These are phyloP conservation scores for Cladosporium sp. DNA, from an alignment of 2,329 filamentous ascomycete genomes.

Conservation along the genomic window DNA sequence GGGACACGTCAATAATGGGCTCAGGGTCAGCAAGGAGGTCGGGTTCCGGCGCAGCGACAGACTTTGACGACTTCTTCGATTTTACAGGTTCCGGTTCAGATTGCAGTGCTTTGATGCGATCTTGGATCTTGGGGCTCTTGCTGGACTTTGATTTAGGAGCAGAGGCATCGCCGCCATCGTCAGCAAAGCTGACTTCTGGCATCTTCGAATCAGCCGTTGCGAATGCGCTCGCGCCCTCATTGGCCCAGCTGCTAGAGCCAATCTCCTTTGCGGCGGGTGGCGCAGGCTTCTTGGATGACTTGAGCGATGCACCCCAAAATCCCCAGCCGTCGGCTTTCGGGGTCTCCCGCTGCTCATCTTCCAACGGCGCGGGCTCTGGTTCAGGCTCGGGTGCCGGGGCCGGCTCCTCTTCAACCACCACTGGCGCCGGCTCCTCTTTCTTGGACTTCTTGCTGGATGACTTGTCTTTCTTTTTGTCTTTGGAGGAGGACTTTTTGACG, in stretches of 20 bases:
- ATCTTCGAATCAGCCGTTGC: conserved; percentile 41
- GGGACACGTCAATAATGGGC: conserved; percentile 12
- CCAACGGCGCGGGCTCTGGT: conserved; percentile 12
- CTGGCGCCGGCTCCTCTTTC: conserved; percentile 34
- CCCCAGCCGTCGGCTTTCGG: conserved; percentile 40
- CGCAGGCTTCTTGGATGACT: conserved; percentile 44
- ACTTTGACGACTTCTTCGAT: conserved; percentile 20
- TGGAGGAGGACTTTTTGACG: conserved; percentile 30
- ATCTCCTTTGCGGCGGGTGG: conserved; percentile 42
- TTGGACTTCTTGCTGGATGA: conserved; percentile 16
- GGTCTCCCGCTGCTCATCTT: conserved; percentile 22
- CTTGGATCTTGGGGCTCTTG: conserved; percentile 50
- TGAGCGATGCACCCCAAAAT: conserved; percentile 48
- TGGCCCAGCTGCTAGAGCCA: conserved; percentile 44
- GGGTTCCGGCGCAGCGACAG: conserved; percentile 20
- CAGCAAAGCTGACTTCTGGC: conserved; percentile 45
- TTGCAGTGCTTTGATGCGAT: conserved; percentile 52
- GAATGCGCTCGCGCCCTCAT: conserved; percentile 39
- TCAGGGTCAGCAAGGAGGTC: conserved; percentile 14
- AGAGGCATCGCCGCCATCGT: conserved; percentile 46
- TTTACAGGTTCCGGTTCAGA: conserved; percentile 35
- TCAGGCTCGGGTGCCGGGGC: conserved; percentile 22
- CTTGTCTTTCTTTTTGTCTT: conserved; percentile 31
- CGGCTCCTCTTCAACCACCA: conserved; percentile 17
- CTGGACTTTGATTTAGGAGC: conserved; percentile 42